These are phyloP conservation scores for Stachybotrys elegans DNA, from an alignment of 2,329 filamentous ascomycete genomes.

Conservation along the genomic window DNA sequence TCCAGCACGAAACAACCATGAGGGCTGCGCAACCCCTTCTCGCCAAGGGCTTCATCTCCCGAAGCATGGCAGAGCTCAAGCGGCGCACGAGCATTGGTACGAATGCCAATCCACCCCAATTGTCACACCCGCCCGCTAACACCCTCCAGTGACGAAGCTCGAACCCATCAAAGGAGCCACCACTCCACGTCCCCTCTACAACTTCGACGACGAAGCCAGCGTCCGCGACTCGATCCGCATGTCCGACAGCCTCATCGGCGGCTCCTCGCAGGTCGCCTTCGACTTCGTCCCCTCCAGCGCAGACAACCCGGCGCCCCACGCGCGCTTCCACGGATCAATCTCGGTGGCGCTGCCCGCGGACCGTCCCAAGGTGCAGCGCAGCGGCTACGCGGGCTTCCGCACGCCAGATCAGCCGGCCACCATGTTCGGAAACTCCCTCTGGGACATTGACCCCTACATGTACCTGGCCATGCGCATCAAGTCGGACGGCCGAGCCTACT, in stretches of 20 bases:
- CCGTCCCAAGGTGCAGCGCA: constrained; percentile 67
- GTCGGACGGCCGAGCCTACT: constrained; percentile 86
- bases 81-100: constrained; percentile 52
- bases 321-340: constrained; percentile 81
- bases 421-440: constrained; percentile 79
- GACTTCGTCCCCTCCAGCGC: constrained; percentile 47
- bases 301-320: constrained; percentile 42
- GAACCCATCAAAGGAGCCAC: constrained; percentile 63
- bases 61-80: constrained; percentile 57
- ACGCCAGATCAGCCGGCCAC: constrained; percentile 73
- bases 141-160: constrained; percentile 54
- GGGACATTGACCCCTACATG: constrained; percentile 84
- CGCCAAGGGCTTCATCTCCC: constrained; percentile 49
- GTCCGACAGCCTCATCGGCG: constrained; percentile 82
- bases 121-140: constrained; percentile 2
- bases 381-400: constrained; percentile 86
- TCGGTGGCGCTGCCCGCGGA: constrained; percentile 77
- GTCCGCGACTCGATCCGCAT: constrained; percentile 65
- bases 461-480: constrained; percentile 86
- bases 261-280: constrained; percentile 70
- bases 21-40: constrained; percentile 37
- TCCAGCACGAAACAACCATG: too few species aligned
- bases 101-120: background rate
- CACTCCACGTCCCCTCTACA: constrained; percentile 59
- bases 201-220: constrained; percentile 50